phyloP scores from a whole-genome alignment of 352 stramenopile genomes.

The Phytophthora capsici region DNA sequence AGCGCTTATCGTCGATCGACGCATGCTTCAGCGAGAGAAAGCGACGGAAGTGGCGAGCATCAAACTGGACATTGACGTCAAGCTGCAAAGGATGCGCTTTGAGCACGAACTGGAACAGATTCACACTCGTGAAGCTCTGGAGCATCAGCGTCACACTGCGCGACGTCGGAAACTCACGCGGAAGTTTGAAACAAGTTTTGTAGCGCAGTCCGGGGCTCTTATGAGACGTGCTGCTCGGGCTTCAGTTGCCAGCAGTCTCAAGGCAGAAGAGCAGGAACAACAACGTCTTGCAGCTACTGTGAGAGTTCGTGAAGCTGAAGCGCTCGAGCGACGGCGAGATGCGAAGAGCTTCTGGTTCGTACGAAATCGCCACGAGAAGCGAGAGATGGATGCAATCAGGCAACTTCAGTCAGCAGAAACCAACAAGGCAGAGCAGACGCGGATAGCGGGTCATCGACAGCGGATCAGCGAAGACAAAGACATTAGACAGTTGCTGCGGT shows the following conservation, averaged over 20 bases:
- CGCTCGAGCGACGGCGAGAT: conserved; percentile 49
- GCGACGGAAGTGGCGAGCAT: conserved; percentile 59
- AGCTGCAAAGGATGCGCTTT: conserved; percentile 71
- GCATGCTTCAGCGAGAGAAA: conserved; percentile 69
- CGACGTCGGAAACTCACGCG: conserved; percentile 51
- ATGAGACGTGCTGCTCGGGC: conserved; percentile 68
- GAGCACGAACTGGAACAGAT: conserved; percentile 60
- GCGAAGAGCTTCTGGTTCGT: conserved; percentile 79
- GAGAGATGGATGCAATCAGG: conserved; percentile 30
- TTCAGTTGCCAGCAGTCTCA: conserved; percentile 40
- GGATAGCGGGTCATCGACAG: conserved; percentile 36
- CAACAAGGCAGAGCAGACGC: conserved; percentile 32
- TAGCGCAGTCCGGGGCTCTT: conserved; percentile 62
- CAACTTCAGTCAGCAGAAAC: conserved; percentile 28
- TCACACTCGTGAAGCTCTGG: conserved; percentile 43
- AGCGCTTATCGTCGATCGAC: conserved; percentile 70
- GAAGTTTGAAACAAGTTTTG: conserved; percentile 61
- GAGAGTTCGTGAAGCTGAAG: conserved; percentile 44
- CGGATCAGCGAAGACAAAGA: conserved; percentile 71
- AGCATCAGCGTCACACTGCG: conserved; percentile 56
- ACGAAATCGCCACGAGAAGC: conserved; percentile 57
- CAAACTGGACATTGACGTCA: conserved; percentile 73
- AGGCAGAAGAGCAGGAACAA: conserved; percentile 43
- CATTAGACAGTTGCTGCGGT: conserved; percentile 67
- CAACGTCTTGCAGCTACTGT: conserved; percentile 33